These are phyloP conservation scores for Leishmania tarentolae DNA, from an alignment of 208 protist genomes.

Conservation along the genomic window DNA sequence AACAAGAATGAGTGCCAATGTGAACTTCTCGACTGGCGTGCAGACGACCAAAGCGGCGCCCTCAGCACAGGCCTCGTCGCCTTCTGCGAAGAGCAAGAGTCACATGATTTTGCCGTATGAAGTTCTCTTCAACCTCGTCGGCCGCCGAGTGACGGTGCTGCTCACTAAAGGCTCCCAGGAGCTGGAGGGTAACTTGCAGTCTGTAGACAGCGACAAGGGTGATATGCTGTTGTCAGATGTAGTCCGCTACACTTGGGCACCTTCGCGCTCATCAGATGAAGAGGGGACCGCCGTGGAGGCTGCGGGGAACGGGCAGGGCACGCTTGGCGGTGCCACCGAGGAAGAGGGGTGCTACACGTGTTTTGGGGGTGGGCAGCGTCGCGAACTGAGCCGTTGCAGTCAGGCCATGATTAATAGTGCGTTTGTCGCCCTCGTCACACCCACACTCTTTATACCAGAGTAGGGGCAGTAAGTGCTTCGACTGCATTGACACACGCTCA, in stretches of 20 bases:
- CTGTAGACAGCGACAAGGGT: constrained; percentile 70
- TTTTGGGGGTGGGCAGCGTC: constrained; percentile 42
- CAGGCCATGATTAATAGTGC: constrained; percentile 76
- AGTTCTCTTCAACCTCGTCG: constrained; percentile 64
- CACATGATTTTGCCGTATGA: constrained; percentile 74
- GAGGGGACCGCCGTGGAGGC: constrained; percentile 3
- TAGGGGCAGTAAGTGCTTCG: neutral
- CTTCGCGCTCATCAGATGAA: neutral
- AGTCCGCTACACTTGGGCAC: constrained; percentile 53
- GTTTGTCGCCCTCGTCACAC: constrained; percentile 74
- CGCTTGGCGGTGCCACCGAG: neutral
- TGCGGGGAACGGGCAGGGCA: neutral
- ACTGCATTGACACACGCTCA: neutral
- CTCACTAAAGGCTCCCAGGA: constrained; percentile 59
- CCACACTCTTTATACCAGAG: constrained; percentile 41
- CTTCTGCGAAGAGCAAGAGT: constrained; percentile 21
- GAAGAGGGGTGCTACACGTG: constrained; percentile 15
- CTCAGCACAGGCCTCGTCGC: neutral
- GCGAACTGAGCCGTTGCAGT: constrained; percentile 41
- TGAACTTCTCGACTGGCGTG: constrained; percentile 26
- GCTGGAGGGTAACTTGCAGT: constrained; percentile 64
- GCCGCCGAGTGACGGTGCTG: constrained; percentile 74
- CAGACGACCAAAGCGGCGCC: neutral
- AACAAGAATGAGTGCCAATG: constrained; percentile 33
- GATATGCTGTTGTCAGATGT: constrained; percentile 77